A percentile compares a stretch with the other conserved stretches of the same genome.
Conservation (phyloP, 2,329 filamentous ascomycete species). For the Teratosphaeria epicoccoides region DNA sequence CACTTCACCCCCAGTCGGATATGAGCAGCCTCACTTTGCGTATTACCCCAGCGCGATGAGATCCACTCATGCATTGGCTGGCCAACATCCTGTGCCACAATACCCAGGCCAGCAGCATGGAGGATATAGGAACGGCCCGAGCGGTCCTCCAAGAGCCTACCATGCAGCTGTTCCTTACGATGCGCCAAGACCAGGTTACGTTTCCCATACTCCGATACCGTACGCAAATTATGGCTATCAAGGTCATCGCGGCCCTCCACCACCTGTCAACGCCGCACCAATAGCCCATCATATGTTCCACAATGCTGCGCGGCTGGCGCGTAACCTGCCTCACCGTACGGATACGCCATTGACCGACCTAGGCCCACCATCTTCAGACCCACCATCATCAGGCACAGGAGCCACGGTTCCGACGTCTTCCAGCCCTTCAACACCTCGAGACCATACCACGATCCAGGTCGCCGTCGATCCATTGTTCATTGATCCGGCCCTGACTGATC, state of each 20-base stretch:
- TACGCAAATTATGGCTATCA: slow-evolving; percentile 9
- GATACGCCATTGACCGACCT: slow-evolving; percentile 29
- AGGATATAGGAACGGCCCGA: neutral
- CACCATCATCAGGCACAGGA: slow-evolving; percentile 26
- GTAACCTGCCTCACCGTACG: slow-evolving; percentile 21
- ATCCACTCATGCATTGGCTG: slow-evolving; percentile 10
- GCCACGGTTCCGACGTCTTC: slow-evolving; percentile 26
- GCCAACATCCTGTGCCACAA: slow-evolving; percentile 11
- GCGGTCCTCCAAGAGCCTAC: neutral
- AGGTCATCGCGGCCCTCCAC: slow-evolving; percentile 15
- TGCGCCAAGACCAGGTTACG: slow-evolving; percentile 13
- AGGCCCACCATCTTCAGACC: slow-evolving; percentile 34
- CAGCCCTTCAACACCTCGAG: slow-evolving; percentile 32
- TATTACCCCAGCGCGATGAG: slow-evolving; percentile 19
- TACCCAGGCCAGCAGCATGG: slow-evolving; percentile 4
- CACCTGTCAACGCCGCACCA: slow-evolving; percentile 13
- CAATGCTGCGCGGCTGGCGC: slow-evolving; percentile 24
- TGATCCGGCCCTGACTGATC: slow-evolving; percentile 23
- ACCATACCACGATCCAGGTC: slow-evolving; percentile 27
- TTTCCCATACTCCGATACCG: slow-evolving; percentile 12
- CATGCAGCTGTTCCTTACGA: slow-evolving; percentile 12
- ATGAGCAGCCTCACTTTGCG: slow-evolving; percentile 18
- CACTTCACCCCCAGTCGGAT: slow-evolving; percentile 14
- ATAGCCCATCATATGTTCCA: slow-evolving; percentile 25
- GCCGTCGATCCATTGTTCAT: slow-evolving; percentile 26